Evolutionary conservation across 176 grass and related monocot species (phyloP), one percentile per base, ranked within the genome.

Genomic region (Lolium perenne): DNA sequence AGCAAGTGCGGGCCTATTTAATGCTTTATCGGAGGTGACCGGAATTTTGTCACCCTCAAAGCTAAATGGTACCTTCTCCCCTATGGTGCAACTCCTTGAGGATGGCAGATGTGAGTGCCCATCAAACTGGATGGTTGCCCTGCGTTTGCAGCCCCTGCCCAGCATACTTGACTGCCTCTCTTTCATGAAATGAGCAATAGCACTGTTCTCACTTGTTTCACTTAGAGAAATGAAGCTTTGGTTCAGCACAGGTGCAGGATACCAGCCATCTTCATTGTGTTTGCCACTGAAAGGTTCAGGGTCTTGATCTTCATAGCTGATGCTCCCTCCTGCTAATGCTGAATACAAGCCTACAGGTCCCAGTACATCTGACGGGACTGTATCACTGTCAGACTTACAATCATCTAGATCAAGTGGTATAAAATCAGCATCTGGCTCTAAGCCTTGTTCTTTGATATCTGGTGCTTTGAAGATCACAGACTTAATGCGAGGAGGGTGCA

Each of bases 381-480:
- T 78, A 78, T 87, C 83, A 71, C 76, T 87, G 26, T 80, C 80
- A 53, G 74, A 89, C 17, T 90, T 61, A 16, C 16, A 77, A 83
- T 79, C 84, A 83, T 87, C 81, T 55, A 74, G 54, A 80, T 87
- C 60, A 20, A 92, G 81, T 40, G 91, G 87, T 77, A 90, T 87
- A 78, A 78, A 92, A 87, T 92, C 87, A 85, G 62, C 32, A 82
- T 76, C 59, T 77, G 55, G 65, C 25, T 80, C 81, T 67, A 68
- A 68, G 66, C 14, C 51, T 79, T 90, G 63, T 26, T 56, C 84
- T 80, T 87, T 57, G 48, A 74, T 83, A 67, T 80, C 57, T 7
- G 38, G 80, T 74, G 74, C 38, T 83, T 66, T 83, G 57, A 83
- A 87, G 80, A 79, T 71, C 66, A 59, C 56, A 74, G 66, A 62